Conservation (phyloP, 352 stramenopile genomes). For the Phytopythium delawarense region DNA sequence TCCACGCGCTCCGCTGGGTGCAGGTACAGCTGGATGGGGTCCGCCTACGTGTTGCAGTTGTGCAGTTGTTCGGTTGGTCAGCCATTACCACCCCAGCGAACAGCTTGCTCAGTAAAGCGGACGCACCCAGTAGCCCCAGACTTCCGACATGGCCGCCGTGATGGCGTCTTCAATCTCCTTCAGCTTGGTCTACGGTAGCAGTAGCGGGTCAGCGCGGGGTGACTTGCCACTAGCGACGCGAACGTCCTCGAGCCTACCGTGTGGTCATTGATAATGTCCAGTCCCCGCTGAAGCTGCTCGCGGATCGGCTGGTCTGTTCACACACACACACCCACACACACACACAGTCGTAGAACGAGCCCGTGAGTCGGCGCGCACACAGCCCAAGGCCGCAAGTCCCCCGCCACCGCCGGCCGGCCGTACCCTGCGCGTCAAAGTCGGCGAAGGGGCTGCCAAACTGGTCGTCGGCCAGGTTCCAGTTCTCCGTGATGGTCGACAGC, state of each 20-base stretch:
- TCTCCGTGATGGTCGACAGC: conserved; percentile 84
- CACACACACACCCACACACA: not conserved
- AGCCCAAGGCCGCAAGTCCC: not conserved
- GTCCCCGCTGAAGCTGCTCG: conserved; percentile 69
- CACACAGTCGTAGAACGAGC: not conserved
- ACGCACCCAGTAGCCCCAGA: conserved; percentile 86
- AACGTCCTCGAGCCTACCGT: conserved; percentile 31
- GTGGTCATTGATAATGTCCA: conserved; percentile 87
- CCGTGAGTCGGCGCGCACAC: not conserved
- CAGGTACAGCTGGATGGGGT: conserved; percentile 79
- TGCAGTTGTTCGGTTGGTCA: not conserved
- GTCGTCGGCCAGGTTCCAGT: conserved; percentile 79
- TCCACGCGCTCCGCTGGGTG: conserved; percentile 84
- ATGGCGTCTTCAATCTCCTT: conserved; percentile 87
- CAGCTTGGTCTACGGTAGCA: conserved; percentile 54
- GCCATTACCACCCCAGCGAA: not conserved
- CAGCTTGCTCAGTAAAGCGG: not conserved
- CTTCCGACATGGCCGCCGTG: conserved; percentile 84
- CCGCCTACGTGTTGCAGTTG: conserved; percentile 31
- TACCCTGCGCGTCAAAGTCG: conserved; percentile 78
- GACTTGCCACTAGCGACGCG: too few relatives aligned
- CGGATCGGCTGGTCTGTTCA: conserved; percentile 71
- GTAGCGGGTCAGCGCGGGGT: not conserved
- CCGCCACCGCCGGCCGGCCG: not conserved
- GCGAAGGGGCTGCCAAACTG: conserved; percentile 73